phyloP scores from a whole-genome alignment of 192 early-diverging fungal genomes.

The Coemansia sp. region DNA sequence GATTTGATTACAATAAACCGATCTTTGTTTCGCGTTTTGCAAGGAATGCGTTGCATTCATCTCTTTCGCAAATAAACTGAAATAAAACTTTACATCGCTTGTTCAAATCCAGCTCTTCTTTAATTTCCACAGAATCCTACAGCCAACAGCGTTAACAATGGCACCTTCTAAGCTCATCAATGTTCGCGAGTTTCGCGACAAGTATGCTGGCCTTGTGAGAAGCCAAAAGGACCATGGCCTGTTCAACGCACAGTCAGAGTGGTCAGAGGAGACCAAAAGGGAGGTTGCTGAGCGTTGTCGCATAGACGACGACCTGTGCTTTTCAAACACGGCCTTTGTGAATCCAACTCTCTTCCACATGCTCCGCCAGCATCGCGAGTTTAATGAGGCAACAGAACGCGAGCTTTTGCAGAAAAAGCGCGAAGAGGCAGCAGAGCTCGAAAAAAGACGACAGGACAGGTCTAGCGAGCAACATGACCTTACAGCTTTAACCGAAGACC shows the following conservation, averaged over 20 bases:
- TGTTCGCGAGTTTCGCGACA: constrained; percentile 54
- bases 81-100: too few species aligned
- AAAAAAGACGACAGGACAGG: constrained; percentile 24
- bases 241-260: constrained; percentile 38
- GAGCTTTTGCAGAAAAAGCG: constrained; percentile 49
- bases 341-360: constrained; percentile 56
- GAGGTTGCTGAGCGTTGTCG: constrained; percentile 42
- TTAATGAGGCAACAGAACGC: constrained; percentile 55
- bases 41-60: too few species aligned
- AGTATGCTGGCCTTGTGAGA: constrained; percentile 42
- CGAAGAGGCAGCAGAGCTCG: constrained; percentile 35
- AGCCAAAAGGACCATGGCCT: constrained; percentile 42
- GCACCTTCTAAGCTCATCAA: constrained; percentile 50
- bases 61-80: too few species aligned
- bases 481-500: background rate
- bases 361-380: constrained; percentile 56
- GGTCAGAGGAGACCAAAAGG: constrained; percentile 29
- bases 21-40: too few species aligned
- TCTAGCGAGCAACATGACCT: constrained; percentile 7
- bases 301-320: constrained; percentile 52
- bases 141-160: constrained; percentile 16
- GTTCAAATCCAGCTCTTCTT: background rate
- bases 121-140: background rate
- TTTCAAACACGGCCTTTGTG: constrained; percentile 54
- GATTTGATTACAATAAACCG: too few species aligned